Percentiles rank a stretch among this genome's conserved stretches.
phyloP scores from a whole-genome alignment of 176 grass and related monocot species.

The Avena eriantha region DNA sequence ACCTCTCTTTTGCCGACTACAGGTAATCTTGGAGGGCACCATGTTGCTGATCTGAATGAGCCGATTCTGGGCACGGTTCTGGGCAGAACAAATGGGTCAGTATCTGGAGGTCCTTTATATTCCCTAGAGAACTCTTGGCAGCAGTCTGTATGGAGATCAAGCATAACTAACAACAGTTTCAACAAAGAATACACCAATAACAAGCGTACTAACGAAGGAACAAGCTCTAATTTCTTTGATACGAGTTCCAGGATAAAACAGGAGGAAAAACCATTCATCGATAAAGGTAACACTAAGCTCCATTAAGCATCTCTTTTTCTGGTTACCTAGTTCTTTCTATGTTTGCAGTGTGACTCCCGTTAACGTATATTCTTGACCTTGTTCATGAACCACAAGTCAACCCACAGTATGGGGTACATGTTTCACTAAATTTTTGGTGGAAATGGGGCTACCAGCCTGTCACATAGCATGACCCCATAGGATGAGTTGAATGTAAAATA shows the following conservation, averaged over 20 bases:
- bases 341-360: slow-evolving; percentile 9
- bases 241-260: slow-evolving; percentile 25
- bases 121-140: slow-evolving; percentile 21
- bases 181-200: slow-evolving; percentile 18
- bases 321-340: slow-evolving; percentile 23
- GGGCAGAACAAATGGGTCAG: slow-evolving; percentile 9
- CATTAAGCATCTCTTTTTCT: background rate
- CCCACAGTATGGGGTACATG: background rate
- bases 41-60: slow-evolving; percentile 35
- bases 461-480: background rate
- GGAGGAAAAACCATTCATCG: background rate
- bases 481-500: background rate
- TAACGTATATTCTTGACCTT: background rate
- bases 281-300: slow-evolving; percentile 47
- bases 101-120: slow-evolving; percentile 15
- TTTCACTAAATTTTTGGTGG: background rate
- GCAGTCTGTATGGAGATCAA: slow-evolving; percentile 2
- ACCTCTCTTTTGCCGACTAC: background rate
- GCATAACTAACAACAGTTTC: slow-evolving; percentile 7
- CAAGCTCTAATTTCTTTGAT: slow-evolving; percentile 38
- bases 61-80: background rate
- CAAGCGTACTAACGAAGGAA: slow-evolving; percentile 28
- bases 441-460: background rate
- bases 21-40: slow-evolving; percentile 22
- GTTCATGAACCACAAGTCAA: background rate